A percentile compares a stretch with the other conserved stretches of the same genome.
Evolutionary conservation across 805 yeast species (phyloP).

Genomic region (Isabelozyma pseudorhagii): DNA sequence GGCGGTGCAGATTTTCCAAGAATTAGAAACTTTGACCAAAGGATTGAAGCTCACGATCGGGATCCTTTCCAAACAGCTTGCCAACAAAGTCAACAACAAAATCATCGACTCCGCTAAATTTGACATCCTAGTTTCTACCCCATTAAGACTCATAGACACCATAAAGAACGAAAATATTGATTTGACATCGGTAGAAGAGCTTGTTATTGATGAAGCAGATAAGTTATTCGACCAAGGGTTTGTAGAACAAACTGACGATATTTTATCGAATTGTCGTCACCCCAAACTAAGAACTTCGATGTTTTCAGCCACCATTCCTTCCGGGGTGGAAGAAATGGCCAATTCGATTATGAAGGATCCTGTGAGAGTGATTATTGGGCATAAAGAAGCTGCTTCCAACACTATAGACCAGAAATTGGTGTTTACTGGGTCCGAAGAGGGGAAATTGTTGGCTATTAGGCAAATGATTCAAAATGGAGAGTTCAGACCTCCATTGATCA

Average conservation of each 20-base stretch:
- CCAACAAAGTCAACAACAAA: constrained; percentile 63
- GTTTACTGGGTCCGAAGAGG: constrained; percentile 91
- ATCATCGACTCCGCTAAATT: constrained; percentile 58
- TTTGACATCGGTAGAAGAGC: constrained; percentile 62
- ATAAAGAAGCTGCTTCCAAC: constrained; percentile 86
- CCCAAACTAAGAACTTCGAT: constrained; percentile 64
- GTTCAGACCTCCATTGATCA: constrained; percentile 87
- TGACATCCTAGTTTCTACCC: constrained; percentile 84
- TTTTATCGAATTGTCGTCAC: constrained; percentile 58
- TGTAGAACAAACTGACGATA: constrained; percentile 85
- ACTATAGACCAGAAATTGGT: constrained; percentile 79
- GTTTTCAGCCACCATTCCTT: constrained; percentile 94
- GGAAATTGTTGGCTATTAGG: constrained; percentile 88
- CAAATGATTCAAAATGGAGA: constrained; percentile 83
- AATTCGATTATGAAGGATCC: constrained; percentile 81
- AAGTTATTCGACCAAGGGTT: constrained; percentile 84
- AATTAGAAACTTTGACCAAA: constrained; percentile 54
- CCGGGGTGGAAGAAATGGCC: constrained; percentile 88
- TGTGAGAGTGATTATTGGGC: constrained; percentile 84
- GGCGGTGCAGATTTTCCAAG: constrained; percentile 78
- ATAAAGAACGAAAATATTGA: constrained; percentile 60
- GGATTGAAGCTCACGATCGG: constrained; percentile 60
- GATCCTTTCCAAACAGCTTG: constrained; percentile 66
- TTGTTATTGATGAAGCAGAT: constrained; percentile 95
- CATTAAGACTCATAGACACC: constrained; percentile 80